Conservation (phyloP, 805 yeast genomes). For the Priceomyces haplophilus region DNA sequence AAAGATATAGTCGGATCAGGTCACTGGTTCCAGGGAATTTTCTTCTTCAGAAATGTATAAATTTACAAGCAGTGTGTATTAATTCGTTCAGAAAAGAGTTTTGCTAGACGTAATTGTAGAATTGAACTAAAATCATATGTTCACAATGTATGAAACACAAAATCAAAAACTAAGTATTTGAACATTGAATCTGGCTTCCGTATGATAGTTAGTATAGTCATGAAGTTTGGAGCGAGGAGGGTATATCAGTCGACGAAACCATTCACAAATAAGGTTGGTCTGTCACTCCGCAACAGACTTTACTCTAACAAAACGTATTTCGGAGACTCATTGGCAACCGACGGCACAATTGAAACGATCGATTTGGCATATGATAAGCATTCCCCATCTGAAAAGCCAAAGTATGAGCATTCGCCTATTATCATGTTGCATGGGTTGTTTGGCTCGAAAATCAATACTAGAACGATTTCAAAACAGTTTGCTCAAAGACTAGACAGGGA, state of each 20-base stretch:
- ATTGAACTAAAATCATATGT: background rate
- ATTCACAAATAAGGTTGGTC: too few species aligned
- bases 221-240: too few species aligned
- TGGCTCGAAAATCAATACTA: constrained; percentile 78
- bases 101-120: background rate
- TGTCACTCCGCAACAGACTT: background rate
- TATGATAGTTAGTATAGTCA: too few species aligned
- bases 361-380: constrained; percentile 52
- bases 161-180: background rate
- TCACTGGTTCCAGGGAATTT: background rate
- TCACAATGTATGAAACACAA: background rate
- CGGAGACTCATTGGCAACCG: constrained; percentile 31
- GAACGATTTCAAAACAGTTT: constrained; percentile 68
- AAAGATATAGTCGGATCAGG: background rate
- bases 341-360: constrained; percentile 47
- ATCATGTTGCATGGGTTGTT: constrained; percentile 85
- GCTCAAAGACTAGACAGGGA: constrained; percentile 49
- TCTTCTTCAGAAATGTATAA: background rate
- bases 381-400: constrained; percentile 22
- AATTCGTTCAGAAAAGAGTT: background rate
- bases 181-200: too few species aligned
- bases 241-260: too few species aligned
- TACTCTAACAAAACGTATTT: constrained; percentile 14
- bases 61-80: background rate
- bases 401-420: constrained; percentile 51